These are phyloP conservation scores for Helenozyma baotianmanensis DNA, from an alignment of 805 yeast species.

Conservation along the genomic window DNA sequence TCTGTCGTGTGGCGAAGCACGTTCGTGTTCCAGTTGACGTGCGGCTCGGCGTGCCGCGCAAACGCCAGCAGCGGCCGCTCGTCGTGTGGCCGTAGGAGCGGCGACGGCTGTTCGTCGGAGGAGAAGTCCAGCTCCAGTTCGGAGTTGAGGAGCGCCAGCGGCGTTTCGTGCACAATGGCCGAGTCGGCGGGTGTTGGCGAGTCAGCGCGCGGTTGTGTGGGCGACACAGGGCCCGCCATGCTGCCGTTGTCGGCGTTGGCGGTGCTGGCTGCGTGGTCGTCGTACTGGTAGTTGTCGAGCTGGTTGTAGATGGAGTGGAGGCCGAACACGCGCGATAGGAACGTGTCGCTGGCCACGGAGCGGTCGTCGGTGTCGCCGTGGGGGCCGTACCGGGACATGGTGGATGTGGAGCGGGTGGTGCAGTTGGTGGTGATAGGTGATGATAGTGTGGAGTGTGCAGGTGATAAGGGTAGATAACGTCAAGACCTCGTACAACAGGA, in stretches of 20 bases:
- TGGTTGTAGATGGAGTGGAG: constrained; percentile 41
- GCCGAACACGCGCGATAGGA: constrained; percentile 63
- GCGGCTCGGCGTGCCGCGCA: not conserved
- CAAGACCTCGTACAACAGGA: too few relatives aligned
- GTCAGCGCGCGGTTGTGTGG: not conserved
- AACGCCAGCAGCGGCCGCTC: not conserved
- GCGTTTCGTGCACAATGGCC: not conserved
- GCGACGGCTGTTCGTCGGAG: constrained; percentile 17
- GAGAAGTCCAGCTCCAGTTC: constrained; percentile 33
- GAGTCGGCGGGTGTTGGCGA: not conserved
- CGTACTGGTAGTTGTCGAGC: constrained; percentile 34
- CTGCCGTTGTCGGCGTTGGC: not conserved
- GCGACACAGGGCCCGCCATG: not conserved
- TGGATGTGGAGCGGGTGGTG: not conserved
- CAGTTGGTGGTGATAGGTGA: not conserved
- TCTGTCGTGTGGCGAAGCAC: not conserved
- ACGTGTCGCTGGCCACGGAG: constrained; percentile 40
- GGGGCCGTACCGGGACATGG: constrained; percentile 3
- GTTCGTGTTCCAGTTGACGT: not conserved
- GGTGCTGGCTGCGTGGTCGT: constrained; percentile 1
- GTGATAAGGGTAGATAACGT: constrained; percentile 3
- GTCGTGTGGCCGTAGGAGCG: constrained; percentile 3
- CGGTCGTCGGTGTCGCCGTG: constrained; percentile 1
- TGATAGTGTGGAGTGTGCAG: constrained; percentile 1
- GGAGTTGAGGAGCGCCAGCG: constrained; percentile 21